phyloP scores from a whole-genome alignment of 2,329 filamentous ascomycete species.

The Aspergillus neotritici region DNA sequence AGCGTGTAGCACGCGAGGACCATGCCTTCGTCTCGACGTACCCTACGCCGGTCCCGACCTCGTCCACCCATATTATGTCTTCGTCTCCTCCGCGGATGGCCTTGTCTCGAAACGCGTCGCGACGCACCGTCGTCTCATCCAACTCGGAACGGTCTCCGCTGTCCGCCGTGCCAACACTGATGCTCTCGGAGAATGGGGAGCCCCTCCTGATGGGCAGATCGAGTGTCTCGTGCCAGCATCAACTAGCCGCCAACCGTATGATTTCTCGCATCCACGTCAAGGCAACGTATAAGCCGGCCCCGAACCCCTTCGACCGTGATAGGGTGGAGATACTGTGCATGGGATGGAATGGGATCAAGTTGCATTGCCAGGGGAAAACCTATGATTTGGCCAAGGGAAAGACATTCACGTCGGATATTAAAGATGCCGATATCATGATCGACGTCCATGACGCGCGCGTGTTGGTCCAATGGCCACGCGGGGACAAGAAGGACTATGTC shows the following conservation, averaged over 20 bases:
- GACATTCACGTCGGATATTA: slow-evolving; percentile 82
- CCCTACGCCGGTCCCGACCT: slow-evolving; percentile 89
- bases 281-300: slow-evolving; percentile 71
- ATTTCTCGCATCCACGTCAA: slow-evolving; percentile 92
- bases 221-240: slow-evolving; percentile 91
- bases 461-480: slow-evolving; percentile 76
- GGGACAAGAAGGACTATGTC: slow-evolving; percentile 49
- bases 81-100: slow-evolving; percentile 67
- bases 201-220: slow-evolving; percentile 82
- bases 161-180: slow-evolving; percentile 72
- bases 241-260: slow-evolving; percentile 83
- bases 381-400: slow-evolving; percentile 85
- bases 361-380: slow-evolving; percentile 83
- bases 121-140: slow-evolving; percentile 54
- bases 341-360: slow-evolving; percentile 91
- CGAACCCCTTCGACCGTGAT: slow-evolving; percentile 62
- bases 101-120: slow-evolving; percentile 48
- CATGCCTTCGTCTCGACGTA: slow-evolving; percentile 56
- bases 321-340: slow-evolving; percentile 84
- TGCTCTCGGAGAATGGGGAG: slow-evolving; percentile 76
- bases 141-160: slow-evolving; percentile 75
- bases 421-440: slow-evolving; percentile 84
- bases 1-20: slow-evolving; percentile 43
- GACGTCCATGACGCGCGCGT: slow-evolving; percentile 92
- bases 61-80: slow-evolving; percentile 83